These are phyloP conservation scores for Dipteronia sinensis DNA, from an alignment of 345 rosid genomes.

Conservation along the genomic window DNA sequence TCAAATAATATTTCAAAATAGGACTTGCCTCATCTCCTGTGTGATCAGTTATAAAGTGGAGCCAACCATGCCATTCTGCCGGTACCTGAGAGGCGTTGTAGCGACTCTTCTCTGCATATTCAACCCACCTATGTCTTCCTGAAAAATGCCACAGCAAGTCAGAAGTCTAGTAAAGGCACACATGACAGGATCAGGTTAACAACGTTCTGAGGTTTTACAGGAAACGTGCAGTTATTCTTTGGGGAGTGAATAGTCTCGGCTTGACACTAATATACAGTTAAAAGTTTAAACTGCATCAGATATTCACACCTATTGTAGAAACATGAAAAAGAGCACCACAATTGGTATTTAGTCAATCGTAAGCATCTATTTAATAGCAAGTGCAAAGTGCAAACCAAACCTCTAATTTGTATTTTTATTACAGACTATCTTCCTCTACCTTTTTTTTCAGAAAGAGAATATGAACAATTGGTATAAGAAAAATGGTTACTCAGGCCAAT, in stretches of 20 bases:
- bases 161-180: not conserved
- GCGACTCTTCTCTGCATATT: conserved; percentile 77
- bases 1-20: not conserved
- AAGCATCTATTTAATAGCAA: not conserved
- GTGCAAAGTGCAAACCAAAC: not conserved
- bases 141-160: conserved; percentile 14
- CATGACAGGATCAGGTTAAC: not conserved
- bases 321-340: not conserved
- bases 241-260: not conserved
- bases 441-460: not conserved
- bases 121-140: conserved; percentile 99
- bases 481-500: not conserved
- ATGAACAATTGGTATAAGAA: not conserved
- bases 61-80: conserved; percentile 99
- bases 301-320: not conserved
- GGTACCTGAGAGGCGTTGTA: conserved; percentile 99
- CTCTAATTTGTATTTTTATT: not conserved
- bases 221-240: not conserved
- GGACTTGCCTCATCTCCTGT: conserved; percentile 88
- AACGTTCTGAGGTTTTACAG: not conserved
- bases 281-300: not conserved
- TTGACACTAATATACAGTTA: not conserved
- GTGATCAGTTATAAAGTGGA: conserved; percentile 88
- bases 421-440: not conserved
- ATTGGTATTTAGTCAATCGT: not conserved